These are phyloP conservation scores for Diaporthe sp. DNA, from an alignment of 2,329 filamentous ascomycete species.

Conservation along the genomic window DNA sequence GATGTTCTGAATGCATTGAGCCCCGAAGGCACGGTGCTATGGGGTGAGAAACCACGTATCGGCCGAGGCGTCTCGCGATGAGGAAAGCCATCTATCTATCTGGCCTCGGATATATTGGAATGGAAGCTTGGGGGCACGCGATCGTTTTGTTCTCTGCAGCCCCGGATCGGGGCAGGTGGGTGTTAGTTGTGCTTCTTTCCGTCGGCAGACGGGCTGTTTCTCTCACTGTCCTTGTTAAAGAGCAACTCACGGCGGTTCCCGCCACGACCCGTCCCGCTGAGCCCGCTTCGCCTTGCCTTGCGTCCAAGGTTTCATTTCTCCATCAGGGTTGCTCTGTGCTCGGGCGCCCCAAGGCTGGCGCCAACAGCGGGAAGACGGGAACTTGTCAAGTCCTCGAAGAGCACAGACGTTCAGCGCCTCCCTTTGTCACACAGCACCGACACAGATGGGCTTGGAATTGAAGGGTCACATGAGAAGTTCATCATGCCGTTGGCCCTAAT, in stretches of 20 bases:
- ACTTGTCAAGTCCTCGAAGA: slow-evolving; percentile 11
- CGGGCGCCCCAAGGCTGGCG: slow-evolving; percentile 29
- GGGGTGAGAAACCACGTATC: slow-evolving; percentile 19
- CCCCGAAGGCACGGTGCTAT: slow-evolving; percentile 1
- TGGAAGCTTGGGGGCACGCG: slow-evolving; percentile 24
- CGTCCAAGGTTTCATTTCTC: slow-evolving; percentile 28
- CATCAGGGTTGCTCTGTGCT: slow-evolving; percentile 22
- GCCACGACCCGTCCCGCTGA: slow-evolving; percentile 34
- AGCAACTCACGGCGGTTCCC: slow-evolving; percentile 34
- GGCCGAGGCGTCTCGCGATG: slow-evolving; percentile 21
- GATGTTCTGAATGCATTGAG: background rate
- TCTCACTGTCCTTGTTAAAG: slow-evolving; percentile 4
- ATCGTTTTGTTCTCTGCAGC: slow-evolving; percentile 15
- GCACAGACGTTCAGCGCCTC: slow-evolving; percentile 22
- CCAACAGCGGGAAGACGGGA: slow-evolving; percentile 30
- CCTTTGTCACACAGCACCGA: slow-evolving; percentile 15
- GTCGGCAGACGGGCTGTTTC: slow-evolving; percentile 17
- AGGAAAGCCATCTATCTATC: slow-evolving; percentile 7
- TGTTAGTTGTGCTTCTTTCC: slow-evolving; percentile 23
- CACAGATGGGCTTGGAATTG: slow-evolving; percentile 5
- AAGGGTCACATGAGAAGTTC: slow-evolving; percentile 7
- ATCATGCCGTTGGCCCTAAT: slow-evolving; percentile 5
- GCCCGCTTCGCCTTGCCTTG: slow-evolving; percentile 29
- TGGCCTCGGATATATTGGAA: slow-evolving; percentile 27
- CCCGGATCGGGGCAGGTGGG: slow-evolving; percentile 8